Evolutionary conservation across 2,329 filamentous ascomycete species (phyloP).

Genomic region (Alternaria gaisen): DNA sequence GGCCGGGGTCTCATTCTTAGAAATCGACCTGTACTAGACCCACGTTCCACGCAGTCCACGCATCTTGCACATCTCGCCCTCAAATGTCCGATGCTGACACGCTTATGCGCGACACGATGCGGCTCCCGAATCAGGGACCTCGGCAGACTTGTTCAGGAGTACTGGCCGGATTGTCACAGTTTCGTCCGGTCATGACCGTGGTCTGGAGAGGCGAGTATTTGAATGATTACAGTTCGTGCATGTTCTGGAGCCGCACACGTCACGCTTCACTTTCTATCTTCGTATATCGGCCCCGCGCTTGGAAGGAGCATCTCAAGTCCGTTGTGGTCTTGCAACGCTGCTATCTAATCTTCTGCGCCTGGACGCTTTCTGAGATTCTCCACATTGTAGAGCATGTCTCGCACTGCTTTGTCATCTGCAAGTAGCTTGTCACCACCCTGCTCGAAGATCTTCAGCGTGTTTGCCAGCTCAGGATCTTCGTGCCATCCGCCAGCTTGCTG

Average conservation of each 20-base stretch:
- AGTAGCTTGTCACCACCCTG: conserved; percentile 21
- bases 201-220: conserved; percentile 11
- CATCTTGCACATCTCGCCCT: conserved; percentile 6
- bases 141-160: conserved; percentile 1
- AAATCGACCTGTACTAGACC: conserved; percentile 36
- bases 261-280: conserved; percentile 23
- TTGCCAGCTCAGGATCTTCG: conserved; percentile 24
- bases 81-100: conserved; percentile 21
- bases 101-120: conserved; percentile 7
- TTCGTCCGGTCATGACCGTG: conserved; percentile 2
- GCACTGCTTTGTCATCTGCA: conserved; percentile 51
- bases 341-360: conserved; percentile 47
- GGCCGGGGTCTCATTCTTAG: conserved; percentile 28
- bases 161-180: neutral
- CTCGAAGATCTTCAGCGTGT: conserved; percentile 30
- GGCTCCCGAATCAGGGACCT: conserved; percentile 23
- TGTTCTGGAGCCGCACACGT: conserved; percentile 29
- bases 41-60: conserved; percentile 11
- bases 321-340: conserved; percentile 5
- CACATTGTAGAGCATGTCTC: conserved; percentile 57
- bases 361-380: conserved; percentile 61
- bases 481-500: conserved; percentile 34
- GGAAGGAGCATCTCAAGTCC: neutral
- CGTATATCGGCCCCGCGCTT: conserved; percentile 9
- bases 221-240: conserved; percentile 26